Base-by-base conservation (phyloP, 257 asterid genomes). In the Solanum paucissectum region DNA sequence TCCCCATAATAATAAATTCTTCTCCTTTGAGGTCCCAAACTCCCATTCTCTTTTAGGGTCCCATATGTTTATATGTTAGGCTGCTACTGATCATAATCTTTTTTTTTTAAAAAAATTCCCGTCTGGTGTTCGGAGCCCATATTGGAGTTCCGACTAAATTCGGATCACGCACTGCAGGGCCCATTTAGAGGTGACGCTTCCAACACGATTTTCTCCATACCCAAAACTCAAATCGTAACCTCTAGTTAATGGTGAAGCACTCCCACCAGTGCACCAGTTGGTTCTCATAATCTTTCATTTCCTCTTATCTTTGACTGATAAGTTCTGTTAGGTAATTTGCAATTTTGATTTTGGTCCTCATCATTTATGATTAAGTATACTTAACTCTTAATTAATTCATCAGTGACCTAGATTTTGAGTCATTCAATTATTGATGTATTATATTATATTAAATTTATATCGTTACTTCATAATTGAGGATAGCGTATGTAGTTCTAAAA, bases 1-100 rank as follows among this genome's bases (percentile, higher is more conserved):
- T 90, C 89, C 86, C 77, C 81, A 85, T 12, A 68, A 62, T 64
- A 62, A 68, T 71, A 29, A 64, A 27, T 46, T 85, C 62, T 75
- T 85, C 87, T 85, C 21, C 66, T 16, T 84, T 72, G 49, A 71
- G 82, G 68, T 60, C 87, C 82, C 81, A 42, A 66, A 68, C 25
- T 46, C 77, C 82, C 87, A 68, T 42, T 18, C 87, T 76, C 40
- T 5, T 40, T 40, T 64, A 9, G 21, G 87, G 87, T 37, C 87
- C 87, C 87, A 68, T 66, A 82, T 81, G 85, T 81, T 46, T 81
- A 49, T 81, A 62, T 85, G 82, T 37, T 68, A 38, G 76, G 18
- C 27, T 84, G 32, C 36, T 58, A 29, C 32, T 29, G 32, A 29
- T 29, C 68, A 21, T 60, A 18, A 7, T 40, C 73, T 38, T 1